These are phyloP conservation scores for Saturnispora gosingensis DNA, from an alignment of 805 yeast species.

Conservation along the genomic window DNA sequence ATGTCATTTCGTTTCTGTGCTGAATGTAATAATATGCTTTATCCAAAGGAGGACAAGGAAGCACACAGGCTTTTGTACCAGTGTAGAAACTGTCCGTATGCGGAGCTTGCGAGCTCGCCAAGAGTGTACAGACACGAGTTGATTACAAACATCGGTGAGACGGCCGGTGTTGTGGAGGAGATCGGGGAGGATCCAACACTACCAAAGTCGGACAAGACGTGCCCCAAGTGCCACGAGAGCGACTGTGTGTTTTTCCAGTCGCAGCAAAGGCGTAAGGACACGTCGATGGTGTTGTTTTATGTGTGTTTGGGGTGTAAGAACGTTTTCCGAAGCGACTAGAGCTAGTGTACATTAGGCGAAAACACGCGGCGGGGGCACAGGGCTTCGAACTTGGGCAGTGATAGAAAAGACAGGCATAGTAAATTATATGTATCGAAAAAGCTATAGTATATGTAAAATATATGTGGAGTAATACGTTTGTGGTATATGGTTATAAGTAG, in stretches of 20 bases:
- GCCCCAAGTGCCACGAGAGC: constrained; percentile 79
- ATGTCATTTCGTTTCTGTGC: constrained; percentile 87
- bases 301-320: constrained; percentile 85
- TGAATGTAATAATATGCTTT: constrained; percentile 96
- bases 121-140: constrained; percentile 88
- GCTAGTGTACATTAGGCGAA: background rate
- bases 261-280: constrained; percentile 90
- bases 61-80: constrained; percentile 70
- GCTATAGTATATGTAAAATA: background rate
- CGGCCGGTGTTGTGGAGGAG: constrained; percentile 95
- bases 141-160: constrained; percentile 84
- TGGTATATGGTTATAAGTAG: background rate
- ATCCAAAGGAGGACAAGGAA: constrained; percentile 90
- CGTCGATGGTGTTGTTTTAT: constrained; percentile 89
- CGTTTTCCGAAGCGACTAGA: constrained; percentile 38
- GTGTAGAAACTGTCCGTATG: constrained; percentile 90
- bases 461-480: no score
- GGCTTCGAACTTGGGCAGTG: no score
- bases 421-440: background rate
- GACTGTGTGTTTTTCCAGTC: constrained; percentile 96
- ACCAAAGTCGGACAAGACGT: constrained; percentile 89
- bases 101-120: constrained; percentile 83
- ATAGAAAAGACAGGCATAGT: no score
- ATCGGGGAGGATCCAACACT: constrained; percentile 96
- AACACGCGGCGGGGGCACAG: no score